Conservation (phyloP, 2,329 filamentous ascomycete genomes). For the Diaporthe helianthi region DNA sequence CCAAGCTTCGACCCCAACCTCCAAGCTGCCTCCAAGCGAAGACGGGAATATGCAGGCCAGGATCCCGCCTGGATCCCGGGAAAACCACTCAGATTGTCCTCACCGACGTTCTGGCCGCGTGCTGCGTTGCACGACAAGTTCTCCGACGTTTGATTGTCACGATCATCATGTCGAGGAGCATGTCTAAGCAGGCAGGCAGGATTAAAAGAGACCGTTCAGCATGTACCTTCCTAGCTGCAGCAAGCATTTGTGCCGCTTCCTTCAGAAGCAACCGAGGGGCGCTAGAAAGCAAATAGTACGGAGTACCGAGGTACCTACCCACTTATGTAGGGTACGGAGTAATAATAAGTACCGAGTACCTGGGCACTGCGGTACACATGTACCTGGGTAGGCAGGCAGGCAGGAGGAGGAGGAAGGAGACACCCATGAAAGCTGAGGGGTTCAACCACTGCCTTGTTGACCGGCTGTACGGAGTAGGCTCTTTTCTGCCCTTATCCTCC, state of each 20-base stretch:
- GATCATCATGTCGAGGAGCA: background rate
- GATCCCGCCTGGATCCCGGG: slow-evolving; percentile 12
- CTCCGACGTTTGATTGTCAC: slow-evolving; percentile 16
- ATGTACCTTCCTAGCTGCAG: background rate
- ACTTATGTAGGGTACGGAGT: too few species aligned
- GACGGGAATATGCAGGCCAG: slow-evolving; percentile 21
- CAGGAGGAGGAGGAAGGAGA: background rate
- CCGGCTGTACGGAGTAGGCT: background rate
- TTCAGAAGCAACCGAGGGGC: background rate
- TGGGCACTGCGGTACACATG: too few species aligned
- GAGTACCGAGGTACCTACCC: too few species aligned
- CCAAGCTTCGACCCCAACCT: slow-evolving; percentile 4
- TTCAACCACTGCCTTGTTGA: background rate
- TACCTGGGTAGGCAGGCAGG: background rate
- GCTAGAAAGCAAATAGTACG: background rate
- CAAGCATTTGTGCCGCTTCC: background rate
- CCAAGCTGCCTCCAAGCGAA: slow-evolving; percentile 25
- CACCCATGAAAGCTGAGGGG: background rate
- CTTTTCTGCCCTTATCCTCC: background rate
- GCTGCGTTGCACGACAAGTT: background rate
- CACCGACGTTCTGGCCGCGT: background rate
- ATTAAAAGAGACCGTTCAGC: background rate
- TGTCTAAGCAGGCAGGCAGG: too few species aligned
- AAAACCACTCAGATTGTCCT: background rate
- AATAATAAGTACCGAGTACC: too few species aligned